Base-by-base conservation (phyloP, 116 monocot genomes). In the Papilionanthe hybrid region DNA sequence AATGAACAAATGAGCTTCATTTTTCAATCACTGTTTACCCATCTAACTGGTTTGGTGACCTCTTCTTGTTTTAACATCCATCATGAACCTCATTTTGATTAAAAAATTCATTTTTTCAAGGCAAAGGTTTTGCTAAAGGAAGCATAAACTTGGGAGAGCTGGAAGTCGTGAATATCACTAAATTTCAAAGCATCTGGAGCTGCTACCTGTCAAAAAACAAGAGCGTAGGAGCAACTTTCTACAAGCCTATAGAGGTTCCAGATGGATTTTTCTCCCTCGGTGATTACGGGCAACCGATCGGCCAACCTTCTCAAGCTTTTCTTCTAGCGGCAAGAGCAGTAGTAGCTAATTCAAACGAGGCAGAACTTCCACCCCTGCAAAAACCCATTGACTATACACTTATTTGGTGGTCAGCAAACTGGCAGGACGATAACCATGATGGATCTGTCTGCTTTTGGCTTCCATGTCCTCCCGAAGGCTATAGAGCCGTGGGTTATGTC, bases 371-470 rank as follows among this genome's bases (percentile, higher is more conserved):
- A 18, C 84, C 94, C 66, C 84, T 96, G 78, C 44, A 75, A 75
- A 83, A 83, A 30, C 96, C 96, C 22, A 9, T 92, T 32, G 92
- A 96, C 80, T 96, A 92, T 78, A 85, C n/a, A 9, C 90, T 93
- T 53, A 78, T 92, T 47, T 96, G 96, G 89, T 86, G 85, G 71
- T 89, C 81, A 1, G 53, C 60, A 57, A 86, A 87, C 76, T 84
- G 78, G 81, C 80, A 63, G 76, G 88, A 87, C 18, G 83, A 87
- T 87, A 37, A 50, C 25, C 41, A 77, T 42, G 77, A 77, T 81
- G 85, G 79, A 41, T 85, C 85, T 71, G 90, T 92, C 29, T 93
- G 81, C 83, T 83, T 96, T 67, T 96, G 96, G 96, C 80, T 87
- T 79, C 96, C 96, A 7, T 83, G 77, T 5, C 84, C 96, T 17